Evolutionary conservation across 352 stramenopile genomes (phyloP), one percentile per base, ranked within the genome.

Genomic region (Phytophthora hybrid): DNA sequence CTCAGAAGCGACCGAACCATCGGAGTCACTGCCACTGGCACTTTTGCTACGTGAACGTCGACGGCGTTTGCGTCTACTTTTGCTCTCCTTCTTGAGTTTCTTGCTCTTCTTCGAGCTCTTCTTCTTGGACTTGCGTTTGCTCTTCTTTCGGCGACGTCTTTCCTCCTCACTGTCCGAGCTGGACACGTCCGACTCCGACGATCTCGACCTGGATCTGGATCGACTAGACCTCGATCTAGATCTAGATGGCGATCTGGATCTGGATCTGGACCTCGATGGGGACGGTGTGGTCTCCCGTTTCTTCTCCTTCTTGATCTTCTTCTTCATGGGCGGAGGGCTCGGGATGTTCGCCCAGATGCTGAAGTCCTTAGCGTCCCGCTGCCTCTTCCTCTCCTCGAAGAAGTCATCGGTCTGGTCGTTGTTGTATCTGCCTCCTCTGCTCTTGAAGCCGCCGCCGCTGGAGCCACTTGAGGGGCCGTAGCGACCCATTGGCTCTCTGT

Each of bases 321-420:
- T 80, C 64, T 90, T 90, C 19, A 80, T 77, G 3, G 82, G 84
- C 29, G 79, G 74, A 5, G 90, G 88, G 37, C 88, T 95, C 1
- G 88, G 88, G 59, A 97, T 94, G 0, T 71, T 53, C 10, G 77
- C 69, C 90, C 90, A 97, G 59, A 97, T 93, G 58, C 79, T 94
- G 66, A 90, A 95, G 32, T 62, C 32, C 21, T 85, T 85, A 1
- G 64, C 52, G 0, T 95, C 85, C 47, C 90, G 83, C 7, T 95
- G 72, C 44, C 70, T 78, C 65, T 93, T 93, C 66, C 90, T 84
- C 66, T 88, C 71, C 26, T 95, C 85, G 34, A 91, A 95, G 69
- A 94, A 94, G 6, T 79, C 78, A 29, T 93, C 83, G 3, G 76
- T 76, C 46, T 90, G 79, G n/a, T 76, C 69, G 23, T 80, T 78